phyloP scores from a whole-genome alignment of 768 basidiomycete genomes.

The Panus rudis region DNA sequence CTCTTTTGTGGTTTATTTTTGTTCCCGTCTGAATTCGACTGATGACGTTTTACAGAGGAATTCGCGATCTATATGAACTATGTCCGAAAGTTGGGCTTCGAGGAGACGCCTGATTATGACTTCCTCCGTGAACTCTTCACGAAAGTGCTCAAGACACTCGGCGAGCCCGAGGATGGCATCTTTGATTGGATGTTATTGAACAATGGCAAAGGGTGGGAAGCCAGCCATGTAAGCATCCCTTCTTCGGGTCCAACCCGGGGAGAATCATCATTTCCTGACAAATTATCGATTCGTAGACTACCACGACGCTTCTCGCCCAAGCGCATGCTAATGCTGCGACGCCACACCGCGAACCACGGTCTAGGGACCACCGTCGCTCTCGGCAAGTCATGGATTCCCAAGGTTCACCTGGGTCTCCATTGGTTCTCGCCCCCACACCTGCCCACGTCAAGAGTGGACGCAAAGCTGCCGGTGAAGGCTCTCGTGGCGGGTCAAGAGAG shows the following conservation, averaged over 20 bases:
- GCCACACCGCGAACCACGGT: conserved; percentile 48
- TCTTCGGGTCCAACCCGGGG: background rate
- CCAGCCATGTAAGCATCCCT: conserved; percentile 55
- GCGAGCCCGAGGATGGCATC: conserved; percentile 85
- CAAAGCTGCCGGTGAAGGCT: conserved; percentile 37
- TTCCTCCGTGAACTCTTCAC: conserved; percentile 92
- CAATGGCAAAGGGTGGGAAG: conserved; percentile 94
- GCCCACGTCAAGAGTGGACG: conserved; percentile 60
- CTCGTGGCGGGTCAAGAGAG: conserved; percentile 44
- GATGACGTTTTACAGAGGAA: conserved; percentile 58
- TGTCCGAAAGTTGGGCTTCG: conserved; percentile 96
- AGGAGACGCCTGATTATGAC: conserved; percentile 96
- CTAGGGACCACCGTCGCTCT: conserved; percentile 45
- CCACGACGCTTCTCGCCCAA: conserved; percentile 37
- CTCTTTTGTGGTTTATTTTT: conserved; percentile 1
- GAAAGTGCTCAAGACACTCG: conserved; percentile 82
- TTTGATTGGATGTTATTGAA: conserved; percentile 98
- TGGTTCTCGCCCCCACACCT: conserved; percentile 60
- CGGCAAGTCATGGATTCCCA: conserved; percentile 46
- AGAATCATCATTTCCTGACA: background rate
- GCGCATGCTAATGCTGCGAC: conserved; percentile 54
- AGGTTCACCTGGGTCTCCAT: conserved; percentile 43
- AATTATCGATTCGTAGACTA: conserved; percentile 27
- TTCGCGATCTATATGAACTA: conserved; percentile 99
- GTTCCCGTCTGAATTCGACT: background rate